These are phyloP conservation scores for Kodamaea fukazawae DNA, from an alignment of 805 yeast genomes.

Conservation along the genomic window DNA sequence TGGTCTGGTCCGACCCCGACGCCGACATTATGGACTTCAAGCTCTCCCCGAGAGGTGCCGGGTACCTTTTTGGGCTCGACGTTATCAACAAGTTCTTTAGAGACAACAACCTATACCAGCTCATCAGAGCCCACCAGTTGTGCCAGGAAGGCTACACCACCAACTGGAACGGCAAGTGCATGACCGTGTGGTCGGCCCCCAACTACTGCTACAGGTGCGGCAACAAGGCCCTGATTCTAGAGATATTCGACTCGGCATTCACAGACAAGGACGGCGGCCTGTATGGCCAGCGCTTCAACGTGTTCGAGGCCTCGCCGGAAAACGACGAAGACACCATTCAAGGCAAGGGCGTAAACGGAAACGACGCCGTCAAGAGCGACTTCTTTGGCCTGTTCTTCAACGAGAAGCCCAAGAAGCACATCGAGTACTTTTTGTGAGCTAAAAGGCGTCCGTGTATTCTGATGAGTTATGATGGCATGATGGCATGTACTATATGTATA, in stretches of 20 bases:
- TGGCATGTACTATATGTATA: no score
- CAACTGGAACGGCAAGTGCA: conserved; percentile 83
- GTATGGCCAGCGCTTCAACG: conserved; percentile 74
- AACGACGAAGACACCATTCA: conserved; percentile 59
- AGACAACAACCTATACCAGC: conserved; percentile 73
- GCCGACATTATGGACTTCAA: conserved; percentile 76
- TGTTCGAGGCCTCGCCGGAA: conserved; percentile 96
- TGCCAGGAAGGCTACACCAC: conserved; percentile 96
- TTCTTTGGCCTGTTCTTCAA: conserved; percentile 27
- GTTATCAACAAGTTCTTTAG: conserved; percentile 84
- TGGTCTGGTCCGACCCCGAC: conserved; percentile 99
- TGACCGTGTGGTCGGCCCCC: conserved; percentile 99
- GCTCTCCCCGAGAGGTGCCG: conserved; percentile 94
- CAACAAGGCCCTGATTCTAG: conserved; percentile 94
- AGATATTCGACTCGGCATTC: conserved; percentile 57
- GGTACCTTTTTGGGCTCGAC: conserved; percentile 90
- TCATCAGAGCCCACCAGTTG: conserved; percentile 91
- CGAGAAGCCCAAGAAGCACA: conserved; percentile 33
- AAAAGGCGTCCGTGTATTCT: neutral
- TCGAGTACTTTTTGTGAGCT: conserved; percentile 51
- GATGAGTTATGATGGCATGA: neutral
- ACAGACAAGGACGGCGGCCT: conserved; percentile 19
- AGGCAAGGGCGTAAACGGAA: conserved; percentile 41
- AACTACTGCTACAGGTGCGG: conserved; percentile 97
- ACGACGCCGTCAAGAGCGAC: conserved; percentile 16